Conservation (phyloP, 129 eudicot species). For the Artemisia tridentata region DNA sequence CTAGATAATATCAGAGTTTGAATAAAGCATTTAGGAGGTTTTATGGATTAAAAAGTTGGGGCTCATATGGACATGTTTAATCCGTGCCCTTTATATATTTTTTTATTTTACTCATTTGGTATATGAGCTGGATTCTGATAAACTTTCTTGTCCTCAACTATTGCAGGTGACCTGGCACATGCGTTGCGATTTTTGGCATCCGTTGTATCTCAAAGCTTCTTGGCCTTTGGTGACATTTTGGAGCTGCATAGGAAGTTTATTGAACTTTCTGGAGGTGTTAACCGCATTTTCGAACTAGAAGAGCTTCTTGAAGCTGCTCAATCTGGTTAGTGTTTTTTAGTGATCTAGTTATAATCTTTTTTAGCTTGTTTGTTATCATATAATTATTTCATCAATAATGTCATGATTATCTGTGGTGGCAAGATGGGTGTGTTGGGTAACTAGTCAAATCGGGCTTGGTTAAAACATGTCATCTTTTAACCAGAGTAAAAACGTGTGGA, state of each 20-base stretch:
- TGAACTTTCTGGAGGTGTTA: slow-evolving; percentile 95
- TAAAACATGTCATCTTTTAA: background rate
- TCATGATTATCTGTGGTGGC: background rate
- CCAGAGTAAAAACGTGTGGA: too few species aligned
- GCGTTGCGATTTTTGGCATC: slow-evolving; percentile 97
- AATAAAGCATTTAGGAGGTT: background rate
- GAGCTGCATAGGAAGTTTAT: slow-evolving; percentile 85
- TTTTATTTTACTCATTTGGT: background rate
- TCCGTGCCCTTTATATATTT: background rate
- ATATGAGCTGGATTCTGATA: background rate
- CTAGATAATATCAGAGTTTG: background rate
- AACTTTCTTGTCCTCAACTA: background rate
- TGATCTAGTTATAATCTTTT: background rate
- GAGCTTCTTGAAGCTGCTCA: slow-evolving; percentile 91
- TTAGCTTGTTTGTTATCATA: background rate
- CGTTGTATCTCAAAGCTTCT: slow-evolving; percentile 98
- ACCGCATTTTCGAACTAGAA: slow-evolving; percentile 92
- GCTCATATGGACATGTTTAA: background rate
- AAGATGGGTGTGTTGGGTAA: background rate
- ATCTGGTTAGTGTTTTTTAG: slow-evolving; percentile 48
- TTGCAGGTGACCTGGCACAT: slow-evolving; percentile 92
- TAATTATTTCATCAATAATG: background rate
- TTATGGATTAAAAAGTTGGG: background rate
- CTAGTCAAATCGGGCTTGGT: background rate
- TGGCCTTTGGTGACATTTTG: slow-evolving; percentile 98